These are phyloP conservation scores for Populus tremula DNA, from an alignment of 345 rosid species.

Conservation along the genomic window DNA sequence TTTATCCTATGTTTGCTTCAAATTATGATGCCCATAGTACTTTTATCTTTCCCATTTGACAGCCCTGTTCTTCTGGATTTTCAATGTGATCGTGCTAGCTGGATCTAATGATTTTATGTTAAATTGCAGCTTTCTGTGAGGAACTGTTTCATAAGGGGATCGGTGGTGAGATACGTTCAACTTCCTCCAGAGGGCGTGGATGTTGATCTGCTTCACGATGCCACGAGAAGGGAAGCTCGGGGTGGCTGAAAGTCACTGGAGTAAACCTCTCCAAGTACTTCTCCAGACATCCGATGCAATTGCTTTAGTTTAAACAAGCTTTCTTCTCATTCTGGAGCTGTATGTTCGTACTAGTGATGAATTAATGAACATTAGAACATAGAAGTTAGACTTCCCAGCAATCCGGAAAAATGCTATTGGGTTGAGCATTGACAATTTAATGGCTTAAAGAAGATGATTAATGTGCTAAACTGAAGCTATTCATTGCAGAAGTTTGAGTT, in stretches of 20 bases:
- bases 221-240: slow-evolving; percentile 98
- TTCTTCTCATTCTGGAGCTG: slow-evolving; percentile 7
- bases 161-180: slow-evolving; percentile 96
- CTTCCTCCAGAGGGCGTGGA: slow-evolving; percentile 96
- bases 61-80: background rate
- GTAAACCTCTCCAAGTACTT: slow-evolving; percentile 7
- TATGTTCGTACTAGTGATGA: background rate
- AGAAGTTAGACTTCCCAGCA: background rate
- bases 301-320: slow-evolving; percentile 23
- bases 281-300: slow-evolving; percentile 17
- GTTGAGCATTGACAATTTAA: background rate
- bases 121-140: slow-evolving; percentile 86
- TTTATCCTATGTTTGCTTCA: background rate
- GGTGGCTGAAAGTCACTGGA: slow-evolving; percentile 54
- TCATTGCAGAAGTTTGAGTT: background rate
- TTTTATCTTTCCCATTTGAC: background rate
- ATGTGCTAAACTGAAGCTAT: background rate
- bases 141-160: slow-evolving; percentile 98
- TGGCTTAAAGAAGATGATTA: background rate
- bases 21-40: background rate
- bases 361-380: background rate
- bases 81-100: background rate
- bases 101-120: slow-evolving; percentile 16
- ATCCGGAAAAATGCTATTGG: background rate
- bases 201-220: slow-evolving; percentile 93